Evolutionary conservation across 169 alveolate genomes (phyloP), one percentile per base, ranked within the genome.

Genomic region (Eimeria falciformis): DNA sequence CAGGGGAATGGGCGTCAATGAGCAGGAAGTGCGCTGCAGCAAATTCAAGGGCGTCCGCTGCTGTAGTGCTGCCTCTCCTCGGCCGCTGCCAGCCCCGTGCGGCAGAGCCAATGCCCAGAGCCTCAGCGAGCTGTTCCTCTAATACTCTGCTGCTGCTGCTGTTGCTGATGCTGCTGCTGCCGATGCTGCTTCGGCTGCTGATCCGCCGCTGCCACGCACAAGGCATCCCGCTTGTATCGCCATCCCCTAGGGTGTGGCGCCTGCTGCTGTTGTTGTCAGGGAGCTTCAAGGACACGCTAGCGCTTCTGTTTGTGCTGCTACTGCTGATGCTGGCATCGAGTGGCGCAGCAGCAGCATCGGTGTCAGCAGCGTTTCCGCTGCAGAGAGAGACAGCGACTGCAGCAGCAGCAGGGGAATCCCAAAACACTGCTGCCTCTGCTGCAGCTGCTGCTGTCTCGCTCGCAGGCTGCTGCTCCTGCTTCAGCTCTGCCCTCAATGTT

Each of bases 231-330:
- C 23, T 0, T 2, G 29, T 27, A n/a, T 7, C 23, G 43, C 66
- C 12, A 33, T 46, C 68, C 25, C 69, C 45, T 1, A 3, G 50
- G 18, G 21, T n/a, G 68, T 68, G 17, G 69, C 86, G n/a, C 66
- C 68, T 47, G 86, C 58, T 77, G 86, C 47, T 77, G 86, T 27
- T n/a, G 79, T 9, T 27, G 37, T n/a, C 56, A 25, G 43, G 43
- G 56, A 40, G 37, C n/a, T 71, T 56, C 14, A 71, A 56, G 12
- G 83, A 71, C 11, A 33, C 58, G 55, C 56, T 33, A 56, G 58
- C 45, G 83, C 45, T 77, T 43, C 86, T 77, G 69, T 43, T 77
- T 65, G 47, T 46, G 65, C 86, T 77, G 66, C 86, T 77, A 25
- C n/a, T 5, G 40, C 37, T 56, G n/a, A 77, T 17, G 50, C 68